Evolutionary conservation across 208 protist species (phyloP), one percentile per base, ranked within the genome.

Genomic region (Leishmania amazonensis): DNA sequence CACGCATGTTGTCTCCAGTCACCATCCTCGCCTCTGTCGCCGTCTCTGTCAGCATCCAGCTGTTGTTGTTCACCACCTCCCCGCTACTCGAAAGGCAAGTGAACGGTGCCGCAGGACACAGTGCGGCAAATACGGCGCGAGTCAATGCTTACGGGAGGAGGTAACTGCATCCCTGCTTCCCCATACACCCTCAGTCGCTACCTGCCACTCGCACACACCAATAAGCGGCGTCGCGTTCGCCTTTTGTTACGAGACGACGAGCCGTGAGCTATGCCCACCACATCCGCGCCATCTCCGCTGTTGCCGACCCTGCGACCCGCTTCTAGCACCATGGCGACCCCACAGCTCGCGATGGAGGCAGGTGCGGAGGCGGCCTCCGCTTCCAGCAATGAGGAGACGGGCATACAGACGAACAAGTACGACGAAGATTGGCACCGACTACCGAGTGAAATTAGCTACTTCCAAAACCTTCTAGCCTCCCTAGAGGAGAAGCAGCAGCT

Each of bases 391-490:
- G 11, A 24, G n/a, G 75, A 68, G 21, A 31, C 13, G 53, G 6
- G 24, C 24, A 57, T 31, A 21, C 68, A 78, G 35, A 11, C n/a
- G 2, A 42, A 68, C 4, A 57, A 5, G 19, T 86, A 75, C 40
- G 78, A 86, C 9, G 83, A 83, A 42, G 83, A 86, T 31, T 86
- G 83, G 83, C 83, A 86, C 62, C 83, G 83, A 15, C 75, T 76
- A 62, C 83, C 83, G 24, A 80, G 83, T 17, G 83, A 86, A 47
- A 65, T 83, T 19, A 28, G 9, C 28, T 86, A 80, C 75, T 60
- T 86, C 17, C 83, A 83, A 28, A 75, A 81, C 21, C 58, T 86
- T 8, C 58, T 86, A 13, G 42, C 45, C 5, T 72, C 83, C 1
- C 42, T 86, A 6, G 83, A 85, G 15, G 54, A 38, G 49, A 72